These are phyloP conservation scores for Ganoderma sp. DNA, from an alignment of 1,284 basidiomycete genomes.

Conservation along the genomic window DNA sequence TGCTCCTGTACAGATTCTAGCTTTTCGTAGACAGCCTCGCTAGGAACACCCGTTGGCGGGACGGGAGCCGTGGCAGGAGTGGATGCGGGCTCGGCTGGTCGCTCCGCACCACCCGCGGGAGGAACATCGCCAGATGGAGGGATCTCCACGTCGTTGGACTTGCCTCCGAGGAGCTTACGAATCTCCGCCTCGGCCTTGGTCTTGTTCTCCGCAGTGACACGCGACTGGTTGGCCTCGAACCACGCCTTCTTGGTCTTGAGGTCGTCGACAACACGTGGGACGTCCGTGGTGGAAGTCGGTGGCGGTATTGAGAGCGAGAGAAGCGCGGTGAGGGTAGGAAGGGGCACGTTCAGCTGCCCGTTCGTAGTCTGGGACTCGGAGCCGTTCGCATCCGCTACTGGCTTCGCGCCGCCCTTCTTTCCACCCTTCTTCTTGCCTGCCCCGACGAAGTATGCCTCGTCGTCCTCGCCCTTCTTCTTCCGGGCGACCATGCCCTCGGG, in stretches of 20 bases:
- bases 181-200: slow-evolving; percentile 84
- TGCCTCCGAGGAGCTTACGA: slow-evolving; percentile 58
- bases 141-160: slow-evolving; percentile 54
- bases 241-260: slow-evolving; percentile 94
- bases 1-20: slow-evolving; percentile 53
- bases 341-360: slow-evolving; percentile 77
- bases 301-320: slow-evolving; percentile 90
- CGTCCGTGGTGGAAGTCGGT: slow-evolving; percentile 79
- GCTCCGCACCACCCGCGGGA: slow-evolving; percentile 54
- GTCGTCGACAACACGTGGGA: slow-evolving; percentile 87
- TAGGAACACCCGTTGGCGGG: slow-evolving; percentile 42
- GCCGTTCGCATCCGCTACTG: slow-evolving; percentile 46
- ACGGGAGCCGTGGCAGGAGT: slow-evolving; percentile 47
- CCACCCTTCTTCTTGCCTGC: slow-evolving; percentile 73
- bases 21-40: slow-evolving; percentile 54
- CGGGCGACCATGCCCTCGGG: slow-evolving; percentile 77
- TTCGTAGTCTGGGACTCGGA: slow-evolving; percentile 38
- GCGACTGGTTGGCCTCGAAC: slow-evolving; percentile 83
- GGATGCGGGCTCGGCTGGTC: slow-evolving; percentile 53
- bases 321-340: slow-evolving; percentile 87
- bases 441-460: slow-evolving; percentile 84
- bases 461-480: slow-evolving; percentile 92
- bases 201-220: slow-evolving; percentile 73
- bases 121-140: slow-evolving; percentile 44
- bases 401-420: slow-evolving; percentile 63